phyloP scores from a whole-genome alignment of 768 basidiomycete genomes.

The Mrakia frigida region DNA sequence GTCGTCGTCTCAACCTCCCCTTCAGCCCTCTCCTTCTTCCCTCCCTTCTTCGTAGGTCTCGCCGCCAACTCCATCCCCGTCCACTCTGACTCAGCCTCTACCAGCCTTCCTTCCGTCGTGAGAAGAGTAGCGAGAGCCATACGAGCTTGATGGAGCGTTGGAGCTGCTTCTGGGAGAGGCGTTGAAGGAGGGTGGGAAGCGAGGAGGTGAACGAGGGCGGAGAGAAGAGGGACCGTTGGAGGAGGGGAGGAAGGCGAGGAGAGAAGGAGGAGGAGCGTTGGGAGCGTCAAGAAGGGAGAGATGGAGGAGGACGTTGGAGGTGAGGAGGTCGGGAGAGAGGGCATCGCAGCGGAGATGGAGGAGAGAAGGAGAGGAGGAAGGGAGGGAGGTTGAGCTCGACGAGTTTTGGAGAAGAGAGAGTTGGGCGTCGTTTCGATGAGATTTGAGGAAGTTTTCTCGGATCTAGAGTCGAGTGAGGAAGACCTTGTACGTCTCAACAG shows the following conservation, averaged over 20 bases:
- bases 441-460: no score
- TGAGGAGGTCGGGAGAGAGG: no score
- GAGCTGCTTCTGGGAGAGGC: background rate
- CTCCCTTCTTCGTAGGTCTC: background rate
- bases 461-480: no score
- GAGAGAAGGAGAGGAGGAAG: no score
- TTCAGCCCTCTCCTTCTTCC: no score
- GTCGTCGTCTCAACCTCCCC: background rate
- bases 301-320: background rate
- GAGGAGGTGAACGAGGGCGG: background rate
- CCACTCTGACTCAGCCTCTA: background rate
- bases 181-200: background rate
- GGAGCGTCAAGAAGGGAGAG: background rate
- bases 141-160: background rate
- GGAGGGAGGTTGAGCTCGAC: no score
- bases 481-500: no score
- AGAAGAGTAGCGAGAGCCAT: background rate
- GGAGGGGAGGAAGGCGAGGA: background rate
- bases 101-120: background rate
- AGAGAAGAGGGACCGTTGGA: background rate
- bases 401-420: no score
- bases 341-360: no score
- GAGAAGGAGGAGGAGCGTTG: background rate
- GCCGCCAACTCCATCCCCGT: background rate
- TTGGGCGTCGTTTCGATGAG: no score